A percentile compares a stretch with the other conserved stretches of the same genome.
phyloP scores from a whole-genome alignment of 208 protist species.

The Trypanosoma caninum region DNA sequence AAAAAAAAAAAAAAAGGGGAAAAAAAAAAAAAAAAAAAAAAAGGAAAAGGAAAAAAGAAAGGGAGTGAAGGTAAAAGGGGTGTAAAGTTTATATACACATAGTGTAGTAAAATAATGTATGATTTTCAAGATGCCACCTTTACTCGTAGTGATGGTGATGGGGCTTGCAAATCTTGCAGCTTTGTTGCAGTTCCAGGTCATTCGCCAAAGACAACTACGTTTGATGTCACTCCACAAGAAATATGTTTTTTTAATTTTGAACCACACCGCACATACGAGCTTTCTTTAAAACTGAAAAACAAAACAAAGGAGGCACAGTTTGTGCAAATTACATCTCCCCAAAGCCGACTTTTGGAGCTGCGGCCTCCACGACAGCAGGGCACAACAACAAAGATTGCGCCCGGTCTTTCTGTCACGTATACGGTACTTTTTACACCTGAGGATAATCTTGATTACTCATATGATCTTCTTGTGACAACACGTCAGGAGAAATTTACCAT shows the following conservation, averaged over 20 bases:
- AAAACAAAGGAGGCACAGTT: conserved; percentile 65
- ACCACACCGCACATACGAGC: conserved; percentile 69
- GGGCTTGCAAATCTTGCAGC: neutral
- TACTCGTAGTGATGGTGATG: neutral
- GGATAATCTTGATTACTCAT: conserved; percentile 74
- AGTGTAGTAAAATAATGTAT: conserved; percentile 13
- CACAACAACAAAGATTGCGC: conserved; percentile 77
- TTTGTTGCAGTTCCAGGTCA: conserved; percentile 6
- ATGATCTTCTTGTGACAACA: conserved; percentile 79
- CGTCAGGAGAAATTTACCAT: conserved; percentile 89
- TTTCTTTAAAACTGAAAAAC: conserved; percentile 81
- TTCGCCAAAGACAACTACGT: conserved; percentile 34
- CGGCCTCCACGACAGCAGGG: conserved; percentile 42
- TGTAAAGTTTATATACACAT: too few relatives aligned
- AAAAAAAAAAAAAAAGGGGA: conserved; percentile 3
- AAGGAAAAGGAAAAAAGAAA: conserved; percentile 3
- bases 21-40: conserved; percentile 1
- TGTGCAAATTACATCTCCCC: conserved; percentile 76
- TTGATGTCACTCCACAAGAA: conserved; percentile 77
- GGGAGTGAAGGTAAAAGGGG: neutral
- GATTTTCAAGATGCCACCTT: conserved; percentile 13
- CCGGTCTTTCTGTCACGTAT: conserved; percentile 87
- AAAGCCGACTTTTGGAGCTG: conserved; percentile 72
- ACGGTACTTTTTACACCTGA: conserved; percentile 83
- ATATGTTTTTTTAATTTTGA: conserved; percentile 79